Evolutionary conservation across 306 rosid species (phyloP).

Genomic region (Gynostemma pentaphyllum): DNA sequence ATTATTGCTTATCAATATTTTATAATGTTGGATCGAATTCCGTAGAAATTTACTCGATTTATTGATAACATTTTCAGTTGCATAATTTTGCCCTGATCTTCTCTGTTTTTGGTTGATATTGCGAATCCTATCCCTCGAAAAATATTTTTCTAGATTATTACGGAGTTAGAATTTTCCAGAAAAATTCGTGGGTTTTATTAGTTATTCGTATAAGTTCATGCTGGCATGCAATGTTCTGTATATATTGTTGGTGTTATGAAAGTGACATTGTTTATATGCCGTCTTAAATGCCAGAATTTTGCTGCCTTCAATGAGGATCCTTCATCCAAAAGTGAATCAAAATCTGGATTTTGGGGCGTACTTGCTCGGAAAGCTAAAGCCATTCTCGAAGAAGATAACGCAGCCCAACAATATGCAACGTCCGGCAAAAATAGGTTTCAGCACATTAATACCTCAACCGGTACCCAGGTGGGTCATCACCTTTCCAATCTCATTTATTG

Average conservation of each 20-base stretch:
- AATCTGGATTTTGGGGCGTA: constrained; percentile 82
- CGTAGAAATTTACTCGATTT: not conserved
- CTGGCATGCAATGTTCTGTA: too few relatives aligned
- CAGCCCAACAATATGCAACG: constrained; percentile 16
- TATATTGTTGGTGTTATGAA: not conserved
- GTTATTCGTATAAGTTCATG: too few relatives aligned
- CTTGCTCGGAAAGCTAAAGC: constrained; percentile 81
- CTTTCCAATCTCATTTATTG: not conserved
- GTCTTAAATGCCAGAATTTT: constrained; percentile 38
- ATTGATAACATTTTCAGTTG: not conserved
- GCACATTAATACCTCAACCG: constrained; percentile 19
- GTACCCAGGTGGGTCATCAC: constrained; percentile 40
- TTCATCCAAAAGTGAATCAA: constrained; percentile 22
- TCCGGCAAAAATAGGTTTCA: constrained; percentile 23
- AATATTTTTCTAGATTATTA: not conserved
- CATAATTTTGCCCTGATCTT: not conserved
- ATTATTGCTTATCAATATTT: not conserved
- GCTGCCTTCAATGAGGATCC: constrained; percentile 29
- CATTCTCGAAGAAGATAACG: constrained; percentile 60
- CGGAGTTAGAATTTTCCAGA: not conserved
- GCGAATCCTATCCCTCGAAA: not conserved
- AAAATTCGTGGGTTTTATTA: not conserved
- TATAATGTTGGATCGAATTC: not conserved
- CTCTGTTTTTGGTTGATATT: not conserved
- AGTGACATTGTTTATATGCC: not conserved